phyloP scores from a whole-genome alignment of 1,284 basidiomycete species.

The Ustilago trichophora region DNA sequence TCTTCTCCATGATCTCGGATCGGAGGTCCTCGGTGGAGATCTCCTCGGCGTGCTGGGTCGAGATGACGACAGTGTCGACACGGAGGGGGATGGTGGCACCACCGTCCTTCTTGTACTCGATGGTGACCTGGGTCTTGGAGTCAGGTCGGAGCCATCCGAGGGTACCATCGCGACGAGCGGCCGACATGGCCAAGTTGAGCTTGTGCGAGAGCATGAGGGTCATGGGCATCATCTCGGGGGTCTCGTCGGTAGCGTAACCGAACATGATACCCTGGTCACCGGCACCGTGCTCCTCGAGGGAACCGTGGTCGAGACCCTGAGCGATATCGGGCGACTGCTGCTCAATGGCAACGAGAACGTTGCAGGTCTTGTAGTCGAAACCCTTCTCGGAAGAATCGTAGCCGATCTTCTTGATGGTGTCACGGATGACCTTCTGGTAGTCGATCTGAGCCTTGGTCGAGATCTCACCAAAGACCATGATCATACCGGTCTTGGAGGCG shows the following conservation, averaged over 20 bases:
- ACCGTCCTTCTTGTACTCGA: slow-evolving; percentile 98
- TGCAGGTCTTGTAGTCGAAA: slow-evolving; percentile 97
- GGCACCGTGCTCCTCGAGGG: slow-evolving; percentile 93
- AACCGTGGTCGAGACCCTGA: slow-evolving; percentile 96
- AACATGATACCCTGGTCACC: slow-evolving; percentile 99
- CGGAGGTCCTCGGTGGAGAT: slow-evolving; percentile 94
- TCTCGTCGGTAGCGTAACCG: slow-evolving; percentile 99
- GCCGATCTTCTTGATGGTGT: slow-evolving; percentile 94
- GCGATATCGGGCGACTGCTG: slow-evolving; percentile 99
- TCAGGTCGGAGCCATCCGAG: slow-evolving; percentile 95
- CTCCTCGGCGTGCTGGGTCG: slow-evolving; percentile 96
- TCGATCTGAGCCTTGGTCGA: slow-evolving; percentile 94
- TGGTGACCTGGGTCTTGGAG: slow-evolving; percentile 98
- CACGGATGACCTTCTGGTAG: slow-evolving; percentile 96
- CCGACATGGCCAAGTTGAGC: slow-evolving; percentile 94
- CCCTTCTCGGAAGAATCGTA: slow-evolving; percentile 98
- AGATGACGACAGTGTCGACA: slow-evolving; percentile 97
- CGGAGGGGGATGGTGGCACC: slow-evolving; percentile 94
- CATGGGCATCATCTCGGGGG: slow-evolving; percentile 95
- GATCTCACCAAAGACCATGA: slow-evolving; percentile 93
- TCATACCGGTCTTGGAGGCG: slow-evolving; percentile 68
- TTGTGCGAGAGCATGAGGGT: slow-evolving; percentile 98
- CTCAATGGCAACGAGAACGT: slow-evolving; percentile 98
- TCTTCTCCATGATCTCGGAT: slow-evolving; percentile 88
- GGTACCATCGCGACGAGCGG: slow-evolving; percentile 83